phyloP scores from a whole-genome alignment of 2,329 filamentous ascomycete genomes.

The Fusarium odoratissimum region DNA sequence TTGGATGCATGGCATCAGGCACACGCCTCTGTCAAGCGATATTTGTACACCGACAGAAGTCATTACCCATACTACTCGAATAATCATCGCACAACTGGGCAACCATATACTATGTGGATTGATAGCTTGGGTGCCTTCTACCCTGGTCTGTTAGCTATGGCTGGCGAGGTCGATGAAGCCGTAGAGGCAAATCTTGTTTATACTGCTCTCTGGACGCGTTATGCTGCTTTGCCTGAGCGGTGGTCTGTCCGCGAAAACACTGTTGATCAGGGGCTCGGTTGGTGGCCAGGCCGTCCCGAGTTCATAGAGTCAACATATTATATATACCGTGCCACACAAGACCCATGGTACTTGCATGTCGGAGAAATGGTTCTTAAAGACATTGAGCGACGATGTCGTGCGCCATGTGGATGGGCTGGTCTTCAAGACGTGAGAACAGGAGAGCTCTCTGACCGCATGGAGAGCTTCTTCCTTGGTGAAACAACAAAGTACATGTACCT shows the following conservation, averaged over 20 bases:
- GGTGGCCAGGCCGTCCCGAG: conserved; percentile 96
- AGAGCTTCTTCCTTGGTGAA: conserved; percentile 97
- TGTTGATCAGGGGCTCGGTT: conserved; percentile 87
- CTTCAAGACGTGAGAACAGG: conserved; percentile 84
- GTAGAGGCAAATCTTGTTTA: conserved; percentile 90
- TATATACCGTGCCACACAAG: conserved; percentile 90
- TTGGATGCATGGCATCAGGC: conserved; percentile 86
- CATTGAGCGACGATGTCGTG: conserved; percentile 89
- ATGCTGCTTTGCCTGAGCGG: conserved; percentile 91
- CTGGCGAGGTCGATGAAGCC: conserved; percentile 91
- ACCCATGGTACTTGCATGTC: conserved; percentile 96
- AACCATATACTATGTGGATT: conserved; percentile 91
- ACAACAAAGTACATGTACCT: conserved; percentile 96
- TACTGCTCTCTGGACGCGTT: conserved; percentile 93
- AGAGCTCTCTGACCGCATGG: conserved; percentile 93
- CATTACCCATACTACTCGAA: conserved; percentile 95
- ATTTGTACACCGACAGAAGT: conserved; percentile 81
- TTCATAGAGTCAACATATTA: conserved; percentile 98
- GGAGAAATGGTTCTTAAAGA: conserved; percentile 95
- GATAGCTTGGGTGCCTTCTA: conserved; percentile 97
- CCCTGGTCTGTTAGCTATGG: conserved; percentile 85
- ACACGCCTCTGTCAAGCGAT: conserved; percentile 86
- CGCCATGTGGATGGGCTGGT: conserved; percentile 92
- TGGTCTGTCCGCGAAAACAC: conserved; percentile 89
- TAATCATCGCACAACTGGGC: conserved; percentile 87